Base-by-base conservation (phyloP, 2,329 filamentous ascomycete genomes). In the Nemania sp. region DNA sequence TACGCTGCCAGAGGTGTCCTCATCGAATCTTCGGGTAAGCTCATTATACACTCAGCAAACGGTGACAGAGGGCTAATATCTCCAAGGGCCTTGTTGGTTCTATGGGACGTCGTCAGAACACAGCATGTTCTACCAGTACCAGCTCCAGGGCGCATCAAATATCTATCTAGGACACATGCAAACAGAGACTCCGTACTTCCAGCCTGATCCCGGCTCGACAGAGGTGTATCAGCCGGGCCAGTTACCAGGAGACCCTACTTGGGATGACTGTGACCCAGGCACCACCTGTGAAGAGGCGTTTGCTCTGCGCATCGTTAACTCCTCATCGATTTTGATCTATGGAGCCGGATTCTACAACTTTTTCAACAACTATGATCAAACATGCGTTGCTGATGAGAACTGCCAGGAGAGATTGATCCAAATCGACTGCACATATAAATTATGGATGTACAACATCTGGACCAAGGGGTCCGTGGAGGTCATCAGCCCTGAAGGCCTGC, bases 91-190 rank as follows among this genome's bases (percentile, higher is more conserved):
- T 12, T 82, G 83, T 40, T 89, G 87, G 87, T 73, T 89, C 65
- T 88, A 84, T 65, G 87, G 68, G 85, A 86, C 84, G 6, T 70
- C 65, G 2, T 70, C 71, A 10, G 75, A 77, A 55, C 75, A 77
- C 50, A 68, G 57, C 7, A 68, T 74, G 42, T 57, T 75, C 2
- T 84, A 83, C 67, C 86, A 90, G 70, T 90, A 89, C 73, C 83
- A 89, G 68, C 75, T 90, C 58, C 73, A 79, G 57, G 82, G 83
- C 56, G 84, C 87, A 0, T 78, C 81, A 83, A 89, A 68, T 76
- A 90, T 69, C 10, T 89, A 85, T 73, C 84, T 88, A 79, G 83
- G 80, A 17, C 74, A 86, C 37, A 86, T 90, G 57, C 88, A 90
- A 69, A 85, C 84, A 0, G 55, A 58, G 13, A 34, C 48, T 5